Base-by-base conservation (phyloP, 2,329 filamentous ascomycete species). In the Xylaria sp. region DNA sequence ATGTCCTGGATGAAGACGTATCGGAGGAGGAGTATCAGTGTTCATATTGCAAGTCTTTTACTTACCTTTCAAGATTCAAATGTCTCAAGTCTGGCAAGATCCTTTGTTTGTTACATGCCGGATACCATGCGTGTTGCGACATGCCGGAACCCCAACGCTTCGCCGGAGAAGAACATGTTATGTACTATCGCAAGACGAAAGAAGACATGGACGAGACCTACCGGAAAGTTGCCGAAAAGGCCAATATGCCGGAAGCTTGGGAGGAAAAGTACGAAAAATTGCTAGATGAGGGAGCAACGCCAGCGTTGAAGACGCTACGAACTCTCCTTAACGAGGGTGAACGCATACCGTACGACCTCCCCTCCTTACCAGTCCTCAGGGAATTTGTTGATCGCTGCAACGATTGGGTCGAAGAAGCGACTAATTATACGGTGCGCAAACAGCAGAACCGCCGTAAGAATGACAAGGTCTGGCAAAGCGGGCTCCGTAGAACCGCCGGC, bases 351-450 rank as follows among this genome's bases (percentile, higher is more conserved):
- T 97, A 93, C 84, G 91, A 93, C 66, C 87, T 99, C 70, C 90
- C 91, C 72, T 94, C 93, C 71, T 87, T 99, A 71, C 87, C 92
- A 75, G 88, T 93, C 75, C 86, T 99, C 74, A 92, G 90, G 81
- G 88, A 91, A 73, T 99, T 97, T 82, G 96, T 99, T 79, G 94
- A 97, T 75, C 91, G 93, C 76, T 98, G 96, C 84, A 97, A 97
- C 80, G 94, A 97, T 78, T 98, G 97, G 92, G 93, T 98, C 71
- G 96, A 98, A 76, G 95, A 98, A 82, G 96, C 96, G 72, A 96
- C 93, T 76, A 94, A 92, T 78, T 99, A 97, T 84, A 97, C 94
- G 77, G 94, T 96, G 68, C 92, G 96, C 75, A 99, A 99, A 83
- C 95, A 98, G 83, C 95, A 98, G 81, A 97, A 97, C 78, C 92